phyloP scores from a whole-genome alignment of 106 monocot species.

The Alisma plantagoaquatica region DNA sequence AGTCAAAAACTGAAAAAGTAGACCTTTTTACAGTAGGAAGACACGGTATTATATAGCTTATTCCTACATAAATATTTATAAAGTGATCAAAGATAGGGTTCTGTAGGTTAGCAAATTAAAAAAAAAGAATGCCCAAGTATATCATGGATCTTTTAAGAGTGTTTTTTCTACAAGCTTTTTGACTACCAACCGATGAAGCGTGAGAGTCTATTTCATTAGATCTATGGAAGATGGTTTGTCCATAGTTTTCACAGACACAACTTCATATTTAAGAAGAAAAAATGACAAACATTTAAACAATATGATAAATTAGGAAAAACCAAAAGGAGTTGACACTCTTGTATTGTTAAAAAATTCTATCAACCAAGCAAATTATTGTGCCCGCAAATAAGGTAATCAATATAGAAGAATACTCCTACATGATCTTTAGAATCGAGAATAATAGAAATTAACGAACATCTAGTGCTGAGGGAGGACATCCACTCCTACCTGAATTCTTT shows the following conservation, averaged over 20 bases:
- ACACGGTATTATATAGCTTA: conserved; percentile 88
- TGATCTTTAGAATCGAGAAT: conserved; percentile 82
- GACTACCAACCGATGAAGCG: conserved; percentile 88
- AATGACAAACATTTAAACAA: conserved; percentile 67
- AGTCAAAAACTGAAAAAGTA: conserved; percentile 54
- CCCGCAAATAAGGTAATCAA: conserved; percentile 89
- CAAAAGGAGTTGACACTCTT: conserved; percentile 67
- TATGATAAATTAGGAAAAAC: conserved; percentile 92
- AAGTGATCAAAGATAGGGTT: conserved; percentile 83
- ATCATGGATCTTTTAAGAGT: conserved; percentile 71
- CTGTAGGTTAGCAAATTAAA: conserved; percentile 78
- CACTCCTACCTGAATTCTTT: conserved; percentile 82
- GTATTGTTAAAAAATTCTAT: conserved; percentile 66
- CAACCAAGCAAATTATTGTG: conserved; percentile 81
- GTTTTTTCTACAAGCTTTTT: conserved; percentile 79
- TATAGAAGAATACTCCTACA: conserved; percentile 77
- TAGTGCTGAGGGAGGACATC: conserved; percentile 90
- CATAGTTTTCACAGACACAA: conserved; percentile 3
- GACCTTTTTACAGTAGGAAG: conserved; percentile 71
- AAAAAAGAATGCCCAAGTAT: conserved; percentile 65
- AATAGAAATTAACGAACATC: conserved; percentile 92
- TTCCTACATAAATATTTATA: conserved; percentile 76
- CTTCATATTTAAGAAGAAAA: conserved; percentile 57
- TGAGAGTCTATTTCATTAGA: conserved; percentile 94
- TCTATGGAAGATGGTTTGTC: conserved; percentile 64